phyloP scores from a whole-genome alignment of 1,284 basidiomycete species.

The Austroboletus niveus region DNA sequence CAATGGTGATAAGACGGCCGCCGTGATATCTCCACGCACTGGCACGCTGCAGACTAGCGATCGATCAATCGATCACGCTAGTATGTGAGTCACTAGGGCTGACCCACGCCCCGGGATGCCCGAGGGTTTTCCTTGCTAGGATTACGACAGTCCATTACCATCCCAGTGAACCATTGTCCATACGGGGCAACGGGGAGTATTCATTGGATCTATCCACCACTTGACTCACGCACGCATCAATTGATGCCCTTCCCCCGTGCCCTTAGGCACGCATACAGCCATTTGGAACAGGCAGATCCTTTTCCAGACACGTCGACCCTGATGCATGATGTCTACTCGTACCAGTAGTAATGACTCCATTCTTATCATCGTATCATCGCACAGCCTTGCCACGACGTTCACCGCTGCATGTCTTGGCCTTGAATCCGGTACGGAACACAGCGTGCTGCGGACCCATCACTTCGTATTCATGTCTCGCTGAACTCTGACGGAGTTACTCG shows the following conservation, averaged over 20 bases:
- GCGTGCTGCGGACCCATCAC: background rate
- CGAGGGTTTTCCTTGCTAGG: conserved; percentile 2
- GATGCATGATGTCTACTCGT: background rate
- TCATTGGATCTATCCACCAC: conserved; percentile 5
- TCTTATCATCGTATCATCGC: background rate
- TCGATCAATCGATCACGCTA: conserved; percentile 1
- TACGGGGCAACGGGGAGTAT: conserved; percentile 1
- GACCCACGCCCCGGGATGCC: background rate
- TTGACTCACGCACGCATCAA: background rate
- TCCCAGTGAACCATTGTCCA: conserved; percentile 2
- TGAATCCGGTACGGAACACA: background rate
- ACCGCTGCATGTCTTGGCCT: background rate
- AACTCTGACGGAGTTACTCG: conserved; percentile 3
- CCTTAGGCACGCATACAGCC: conserved; percentile 1
- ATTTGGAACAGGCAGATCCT: background rate
- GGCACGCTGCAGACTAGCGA: background rate
- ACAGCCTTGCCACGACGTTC: background rate
- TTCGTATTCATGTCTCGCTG: background rate
- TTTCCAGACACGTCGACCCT: background rate
- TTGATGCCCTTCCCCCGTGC: conserved; percentile 10
- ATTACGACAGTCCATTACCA: conserved; percentile 5
- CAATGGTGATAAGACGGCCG: background rate
- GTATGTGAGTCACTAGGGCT: background rate
- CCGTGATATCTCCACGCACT: conserved; percentile 1
- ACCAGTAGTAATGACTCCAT: background rate